A percentile compares a stretch with the other conserved stretches of the same genome.
phyloP scores from a whole-genome alignment of 805 yeast species.

The Ogataea ganodermae region DNA sequence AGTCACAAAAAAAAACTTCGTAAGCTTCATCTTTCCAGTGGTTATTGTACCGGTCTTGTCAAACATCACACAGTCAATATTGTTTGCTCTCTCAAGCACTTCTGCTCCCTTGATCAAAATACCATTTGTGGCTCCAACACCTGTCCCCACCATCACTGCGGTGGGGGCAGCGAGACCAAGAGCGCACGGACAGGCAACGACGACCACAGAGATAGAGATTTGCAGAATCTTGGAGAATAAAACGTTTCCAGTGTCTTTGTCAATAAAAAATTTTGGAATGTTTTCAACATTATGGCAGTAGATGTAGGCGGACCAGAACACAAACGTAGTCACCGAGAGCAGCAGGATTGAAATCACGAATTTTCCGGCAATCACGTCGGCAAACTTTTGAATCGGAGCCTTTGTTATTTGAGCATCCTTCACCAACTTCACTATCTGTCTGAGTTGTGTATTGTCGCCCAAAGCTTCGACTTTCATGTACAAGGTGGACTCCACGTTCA shows the following conservation, averaged over 20 bases:
- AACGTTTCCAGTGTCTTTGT: slow-evolving; percentile 22
- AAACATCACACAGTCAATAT: slow-evolving; percentile 68
- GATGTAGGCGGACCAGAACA: slow-evolving; percentile 53
- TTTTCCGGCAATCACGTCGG: slow-evolving; percentile 80
- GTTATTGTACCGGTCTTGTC: slow-evolving; percentile 98
- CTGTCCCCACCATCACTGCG: slow-evolving; percentile 98
- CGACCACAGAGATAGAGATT: slow-evolving; percentile 86
- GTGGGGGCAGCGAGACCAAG: slow-evolving; percentile 97
- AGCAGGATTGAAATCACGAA: slow-evolving; percentile 78
- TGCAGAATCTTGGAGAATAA: slow-evolving; percentile 45
- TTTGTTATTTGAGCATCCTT: slow-evolving; percentile 85
- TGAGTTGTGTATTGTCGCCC: slow-evolving; percentile 83
- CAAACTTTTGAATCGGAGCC: slow-evolving; percentile 89
- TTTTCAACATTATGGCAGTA: slow-evolving; percentile 11
- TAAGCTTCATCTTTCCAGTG: slow-evolving; percentile 67
- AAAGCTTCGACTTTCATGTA: slow-evolving; percentile 68
- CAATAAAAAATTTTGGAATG: slow-evolving; percentile 32
- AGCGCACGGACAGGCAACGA: slow-evolving; percentile 99
- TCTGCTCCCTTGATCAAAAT: slow-evolving; percentile 93
- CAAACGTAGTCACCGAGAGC: slow-evolving; percentile 67
- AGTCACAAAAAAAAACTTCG: slow-evolving; percentile 25
- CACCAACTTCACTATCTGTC: slow-evolving; percentile 83
- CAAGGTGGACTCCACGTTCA: slow-evolving; percentile 76
- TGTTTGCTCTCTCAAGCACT: slow-evolving; percentile 71
- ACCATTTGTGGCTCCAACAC: slow-evolving; percentile 89